Evolutionary conservation across 169 alveolate genomes (phyloP).

Genomic region (Cryptosporidium meleagridis): DNA sequence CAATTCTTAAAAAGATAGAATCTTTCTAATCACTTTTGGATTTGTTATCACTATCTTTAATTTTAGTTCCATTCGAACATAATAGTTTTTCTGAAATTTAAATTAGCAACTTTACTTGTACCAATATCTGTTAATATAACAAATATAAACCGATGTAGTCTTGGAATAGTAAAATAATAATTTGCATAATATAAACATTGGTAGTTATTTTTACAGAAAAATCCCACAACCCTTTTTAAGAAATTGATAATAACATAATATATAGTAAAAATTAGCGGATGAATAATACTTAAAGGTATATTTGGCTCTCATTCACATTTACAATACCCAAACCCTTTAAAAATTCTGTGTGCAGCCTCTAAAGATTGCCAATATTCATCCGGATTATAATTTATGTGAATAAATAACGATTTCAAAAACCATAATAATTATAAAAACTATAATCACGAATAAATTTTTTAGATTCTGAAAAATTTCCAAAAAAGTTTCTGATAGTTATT

Average conservation of each 20-base stretch:
- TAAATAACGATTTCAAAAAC: slow-evolving; percentile 65
- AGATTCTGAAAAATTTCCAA: neutral
- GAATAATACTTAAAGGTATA: slow-evolving; percentile 78
- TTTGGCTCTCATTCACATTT: slow-evolving; percentile 88
- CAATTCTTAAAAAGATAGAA: neutral
- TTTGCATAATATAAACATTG: slow-evolving; percentile 46
- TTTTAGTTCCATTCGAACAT: neutral
- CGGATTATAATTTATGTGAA: slow-evolving; percentile 80
- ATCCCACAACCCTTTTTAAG: neutral
- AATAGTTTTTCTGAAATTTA: neutral
- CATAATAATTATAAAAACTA: neutral
- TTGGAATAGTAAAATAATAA: slow-evolving; percentile 77
- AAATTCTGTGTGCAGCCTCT: slow-evolving; percentile 83
- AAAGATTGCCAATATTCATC: slow-evolving; percentile 86
- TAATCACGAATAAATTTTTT: neutral
- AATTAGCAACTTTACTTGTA: slow-evolving; percentile 72
- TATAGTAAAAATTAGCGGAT: slow-evolving; percentile 80
- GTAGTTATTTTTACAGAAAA: slow-evolving; percentile 5
- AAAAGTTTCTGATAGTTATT: neutral
- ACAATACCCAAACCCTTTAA: slow-evolving; percentile 81
- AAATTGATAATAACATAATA: slow-evolving; percentile 76
- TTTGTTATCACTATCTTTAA: neutral
- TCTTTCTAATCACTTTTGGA: neutral
- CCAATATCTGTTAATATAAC: slow-evolving; percentile 80
- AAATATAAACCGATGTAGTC: slow-evolving; percentile 77